phyloP scores from a whole-genome alignment of 2,329 filamentous ascomycete species.

The Penicillium sp. region DNA sequence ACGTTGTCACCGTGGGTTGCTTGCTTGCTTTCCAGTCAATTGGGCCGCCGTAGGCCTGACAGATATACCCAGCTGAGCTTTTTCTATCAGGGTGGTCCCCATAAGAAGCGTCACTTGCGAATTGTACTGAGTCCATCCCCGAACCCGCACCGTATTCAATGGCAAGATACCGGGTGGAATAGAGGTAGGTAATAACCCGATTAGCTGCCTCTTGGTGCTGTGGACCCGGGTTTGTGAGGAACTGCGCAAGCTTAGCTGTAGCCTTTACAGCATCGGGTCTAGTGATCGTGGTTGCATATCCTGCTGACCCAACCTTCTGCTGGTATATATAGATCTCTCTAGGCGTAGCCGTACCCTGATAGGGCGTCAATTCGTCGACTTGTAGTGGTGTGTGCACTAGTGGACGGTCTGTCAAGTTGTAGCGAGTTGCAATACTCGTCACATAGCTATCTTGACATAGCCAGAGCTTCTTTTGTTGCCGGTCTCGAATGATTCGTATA shows the following conservation, averaged over 20 bases:
- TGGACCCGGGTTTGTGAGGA: neutral
- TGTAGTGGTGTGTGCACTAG: neutral
- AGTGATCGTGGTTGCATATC: conserved; percentile 1
- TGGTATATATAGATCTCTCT: neutral
- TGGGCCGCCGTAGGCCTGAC: conserved; percentile 6
- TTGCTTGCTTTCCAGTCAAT: conserved; percentile 20
- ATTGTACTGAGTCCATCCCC: neutral
- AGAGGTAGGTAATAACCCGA: conserved; percentile 1
- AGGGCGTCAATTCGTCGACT: neutral
- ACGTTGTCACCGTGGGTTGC: conserved; percentile 21
- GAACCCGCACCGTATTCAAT: neutral
- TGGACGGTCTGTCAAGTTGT: neutral
- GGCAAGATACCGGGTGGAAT: neutral
- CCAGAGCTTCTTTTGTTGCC: neutral
- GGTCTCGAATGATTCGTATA: conserved; percentile 3
- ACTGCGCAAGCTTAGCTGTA: neutral
- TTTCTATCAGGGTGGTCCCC: neutral
- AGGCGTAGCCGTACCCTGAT: neutral
- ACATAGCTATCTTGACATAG: conserved; percentile 8
- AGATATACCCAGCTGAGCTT: neutral
- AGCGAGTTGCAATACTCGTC: neutral
- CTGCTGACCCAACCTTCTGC: neutral
- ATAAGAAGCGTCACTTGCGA: neutral
- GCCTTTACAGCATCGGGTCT: neutral
- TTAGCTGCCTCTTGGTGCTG: neutral